Evolutionary conservation across 2,329 filamentous ascomycete genomes (phyloP), one percentile per base, ranked within the genome.

Genomic region (Aspergillus unguis): DNA sequence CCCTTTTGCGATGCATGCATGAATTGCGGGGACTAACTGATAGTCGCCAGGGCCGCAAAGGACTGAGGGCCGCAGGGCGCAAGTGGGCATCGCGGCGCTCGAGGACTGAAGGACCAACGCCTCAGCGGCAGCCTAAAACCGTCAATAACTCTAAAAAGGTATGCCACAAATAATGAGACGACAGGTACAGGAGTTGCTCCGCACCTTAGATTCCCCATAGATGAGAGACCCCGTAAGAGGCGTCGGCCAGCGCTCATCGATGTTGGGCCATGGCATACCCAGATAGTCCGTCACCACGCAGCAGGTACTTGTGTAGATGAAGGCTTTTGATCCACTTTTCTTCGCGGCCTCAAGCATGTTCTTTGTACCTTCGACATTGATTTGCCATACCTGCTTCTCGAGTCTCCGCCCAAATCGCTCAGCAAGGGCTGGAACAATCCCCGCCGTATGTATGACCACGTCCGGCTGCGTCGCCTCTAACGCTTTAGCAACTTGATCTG

Each of bases 291-390:
- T 73, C 33, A 83, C 65, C 6, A 79, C 79, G 29, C 80, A 81
- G 52, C 78, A 79, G 60, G 72, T 79, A 61, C 79, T 81, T 29
- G 81, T 84, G 59, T 80, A 83, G 43, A 85, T 72, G 41, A 85
- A 75, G 1, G 71, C 76, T 47, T 70, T 72, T 37, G 76, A 79
- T 1, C 75, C 76, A 40, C 60, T 68, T 28, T 67, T 62, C 56
- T 71, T 69, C 1, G 77, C 72, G 3, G 75, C 76, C 3, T 75
- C 66, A 5, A 85, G 61, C 46, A 83, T 71, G 61, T 82, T 79
- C 42, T 67, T 66, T 3, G 82, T 83, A 5, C 81, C 82, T 26
- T 77, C 71, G 37, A 82, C 75, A 63, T 84, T 85, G 54, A 80
- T 67, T 23, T 66, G 68, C 58, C 76, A 79, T 27, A 81, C 74